Evolutionary conservation across 345 rosid genomes (phyloP).

Genomic region (Linum tenue): DNA sequence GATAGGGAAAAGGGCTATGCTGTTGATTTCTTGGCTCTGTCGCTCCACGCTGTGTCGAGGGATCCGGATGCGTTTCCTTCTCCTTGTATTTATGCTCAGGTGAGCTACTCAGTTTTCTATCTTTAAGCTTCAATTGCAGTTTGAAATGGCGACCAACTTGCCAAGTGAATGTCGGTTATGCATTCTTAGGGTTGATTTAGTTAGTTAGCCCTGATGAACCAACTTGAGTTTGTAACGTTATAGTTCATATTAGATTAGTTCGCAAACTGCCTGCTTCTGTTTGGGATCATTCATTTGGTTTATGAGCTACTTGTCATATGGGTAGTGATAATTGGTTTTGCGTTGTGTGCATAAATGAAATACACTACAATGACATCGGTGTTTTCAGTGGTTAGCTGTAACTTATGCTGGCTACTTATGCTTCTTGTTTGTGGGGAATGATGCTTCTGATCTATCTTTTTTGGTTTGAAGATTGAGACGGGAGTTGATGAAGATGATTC

Average conservation of each 20-base stretch:
- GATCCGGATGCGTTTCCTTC: slow-evolving; percentile 79
- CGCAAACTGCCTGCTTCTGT: too few relatives aligned
- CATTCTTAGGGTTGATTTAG: too few relatives aligned
- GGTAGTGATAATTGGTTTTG: too few relatives aligned
- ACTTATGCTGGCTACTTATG: neutral
- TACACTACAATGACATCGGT: neutral
- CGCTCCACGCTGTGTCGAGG: slow-evolving; percentile 83
- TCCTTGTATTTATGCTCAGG: slow-evolving; percentile 92
- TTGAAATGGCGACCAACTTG: too few relatives aligned
- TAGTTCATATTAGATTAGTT: too few relatives aligned
- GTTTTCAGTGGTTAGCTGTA: neutral
- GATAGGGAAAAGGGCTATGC: slow-evolving; percentile 68
- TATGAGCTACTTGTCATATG: neutral
- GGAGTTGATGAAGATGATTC: slow-evolving; percentile 50
- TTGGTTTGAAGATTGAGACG: slow-evolving; percentile 53
- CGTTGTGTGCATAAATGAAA: too few relatives aligned
- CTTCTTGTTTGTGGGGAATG: neutral
- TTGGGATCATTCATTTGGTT: too few relatives aligned
- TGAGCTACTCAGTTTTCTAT: slow-evolving; percentile 4
- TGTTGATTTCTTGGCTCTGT: slow-evolving; percentile 72
- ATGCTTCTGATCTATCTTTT: slow-evolving; percentile 3
- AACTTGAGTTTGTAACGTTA: too few relatives aligned
- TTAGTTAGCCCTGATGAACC: too few relatives aligned
- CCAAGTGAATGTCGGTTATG: too few relatives aligned
- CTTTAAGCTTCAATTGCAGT: too few relatives aligned